These are phyloP conservation scores for Pezizomycotina sp. DNA, from an alignment of 2,329 filamentous ascomycete genomes.

Conservation along the genomic window DNA sequence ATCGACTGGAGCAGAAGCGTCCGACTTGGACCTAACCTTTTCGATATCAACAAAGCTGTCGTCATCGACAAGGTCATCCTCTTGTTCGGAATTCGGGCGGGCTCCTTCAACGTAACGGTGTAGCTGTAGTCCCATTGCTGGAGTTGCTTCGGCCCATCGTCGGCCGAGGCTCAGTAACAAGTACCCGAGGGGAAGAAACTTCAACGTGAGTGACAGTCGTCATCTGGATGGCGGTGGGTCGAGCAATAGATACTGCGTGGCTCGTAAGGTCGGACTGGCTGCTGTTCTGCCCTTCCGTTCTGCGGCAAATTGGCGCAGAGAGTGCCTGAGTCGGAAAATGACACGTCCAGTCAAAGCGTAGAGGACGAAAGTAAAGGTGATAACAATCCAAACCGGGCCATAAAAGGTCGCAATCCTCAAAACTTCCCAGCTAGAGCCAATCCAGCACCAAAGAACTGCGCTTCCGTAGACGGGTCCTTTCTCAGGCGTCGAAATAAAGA, in stretches of 20 bases:
- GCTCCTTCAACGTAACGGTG: constrained; percentile 10
- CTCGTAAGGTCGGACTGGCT: constrained; percentile 12
- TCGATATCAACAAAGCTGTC: constrained; percentile 11
- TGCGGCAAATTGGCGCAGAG: constrained; percentile 39
- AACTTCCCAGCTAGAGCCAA: constrained; percentile 48
- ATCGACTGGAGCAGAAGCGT: constrained; percentile 4
- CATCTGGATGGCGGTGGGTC: constrained; percentile 47
- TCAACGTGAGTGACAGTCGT: constrained; percentile 35
- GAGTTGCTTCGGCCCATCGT: constrained; percentile 14
- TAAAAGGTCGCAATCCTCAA: constrained; percentile 63
- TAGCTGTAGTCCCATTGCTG: too few relatives aligned
- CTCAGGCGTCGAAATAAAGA: constrained; percentile 40
- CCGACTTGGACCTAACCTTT: too few relatives aligned
- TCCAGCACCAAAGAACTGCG: constrained; percentile 70
- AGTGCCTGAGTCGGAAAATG: constrained; percentile 50
- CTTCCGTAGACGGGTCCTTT: constrained; percentile 52
- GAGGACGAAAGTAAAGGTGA: constrained; percentile 45
- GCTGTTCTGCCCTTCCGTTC: constrained; percentile 25
- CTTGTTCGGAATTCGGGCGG: constrained; percentile 4
- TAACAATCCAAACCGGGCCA: constrained; percentile 50
- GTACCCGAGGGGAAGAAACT: constrained; percentile 3
- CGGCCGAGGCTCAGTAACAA: constrained; percentile 7
- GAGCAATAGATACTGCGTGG: constrained; percentile 31
- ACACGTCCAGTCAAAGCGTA: constrained; percentile 49
- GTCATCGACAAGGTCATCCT: constrained; percentile 8